phyloP scores from a whole-genome alignment of 2,329 filamentous ascomycete genomes.

The Mycocentrospora acerina region DNA sequence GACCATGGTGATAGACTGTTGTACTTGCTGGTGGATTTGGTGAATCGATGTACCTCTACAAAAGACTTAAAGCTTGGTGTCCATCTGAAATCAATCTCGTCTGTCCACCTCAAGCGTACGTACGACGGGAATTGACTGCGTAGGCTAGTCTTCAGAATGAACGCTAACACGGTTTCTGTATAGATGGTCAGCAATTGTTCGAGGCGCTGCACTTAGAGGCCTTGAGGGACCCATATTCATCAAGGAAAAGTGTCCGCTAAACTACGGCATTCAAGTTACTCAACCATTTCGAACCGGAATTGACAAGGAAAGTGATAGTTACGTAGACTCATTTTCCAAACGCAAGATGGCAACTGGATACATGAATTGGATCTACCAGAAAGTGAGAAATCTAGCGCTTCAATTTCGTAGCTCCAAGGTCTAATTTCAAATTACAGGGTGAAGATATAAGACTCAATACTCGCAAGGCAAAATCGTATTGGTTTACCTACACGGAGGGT shows the following conservation, averaged over 20 bases:
- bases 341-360: no score
- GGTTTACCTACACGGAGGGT: no score
- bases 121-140: constrained; percentile 1
- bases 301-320: background rate
- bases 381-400: no score
- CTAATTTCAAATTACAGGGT: no score
- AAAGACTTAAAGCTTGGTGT: background rate
- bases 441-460: no score
- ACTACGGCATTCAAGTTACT: background rate
- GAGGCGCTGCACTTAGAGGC: background rate
- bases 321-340: background rate
- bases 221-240: background rate
- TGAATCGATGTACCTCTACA: background rate
- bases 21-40: constrained; percentile 1
- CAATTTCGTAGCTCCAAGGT: no score
- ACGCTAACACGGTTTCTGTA: background rate
- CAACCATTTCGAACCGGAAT: background rate
- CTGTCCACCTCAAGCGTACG: no score
- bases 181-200: constrained; percentile 1
- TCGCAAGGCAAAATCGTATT: no score
- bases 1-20: no score
- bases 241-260: background rate
- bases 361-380: constrained; percentile 1
- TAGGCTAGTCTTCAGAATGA: background rate
- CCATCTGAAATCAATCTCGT: no score